A percentile compares a stretch with the other conserved stretches of the same genome.
Conservation (phyloP, 345 rosid genomes). For the Arabis hirsuta region DNA sequence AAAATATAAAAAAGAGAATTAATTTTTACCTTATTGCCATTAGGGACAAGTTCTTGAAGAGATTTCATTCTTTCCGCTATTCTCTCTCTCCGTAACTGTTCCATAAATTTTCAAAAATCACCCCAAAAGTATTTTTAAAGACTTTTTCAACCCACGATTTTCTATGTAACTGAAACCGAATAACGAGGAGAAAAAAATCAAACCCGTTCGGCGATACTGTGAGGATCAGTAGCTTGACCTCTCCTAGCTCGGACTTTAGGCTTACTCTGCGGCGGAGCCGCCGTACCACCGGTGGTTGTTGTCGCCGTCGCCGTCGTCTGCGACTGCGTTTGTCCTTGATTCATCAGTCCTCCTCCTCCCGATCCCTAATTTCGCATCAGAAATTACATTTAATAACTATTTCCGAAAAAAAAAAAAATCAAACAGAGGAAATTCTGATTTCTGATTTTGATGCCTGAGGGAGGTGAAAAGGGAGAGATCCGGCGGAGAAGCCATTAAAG, state of each 20-base stretch:
- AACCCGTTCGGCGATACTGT: slow-evolving; percentile 97
- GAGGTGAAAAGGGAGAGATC: slow-evolving; percentile 76
- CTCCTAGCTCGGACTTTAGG: slow-evolving; percentile 90
- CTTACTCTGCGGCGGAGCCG: slow-evolving; percentile 59
- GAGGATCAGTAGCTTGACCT: slow-evolving; percentile 99
- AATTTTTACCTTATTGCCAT: slow-evolving; percentile 81
- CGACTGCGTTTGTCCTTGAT: slow-evolving; percentile 51
- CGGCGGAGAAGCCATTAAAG: slow-evolving; percentile 62
- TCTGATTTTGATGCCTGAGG: slow-evolving; percentile 45
- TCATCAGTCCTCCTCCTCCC: slow-evolving; percentile 43
- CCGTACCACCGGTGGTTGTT: slow-evolving; percentile 39
- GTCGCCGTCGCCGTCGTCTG: slow-evolving; percentile 53
- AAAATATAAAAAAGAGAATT: not conserved
- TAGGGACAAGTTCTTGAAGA: slow-evolving; percentile 95
- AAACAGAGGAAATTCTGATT: not conserved
- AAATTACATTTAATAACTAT: not conserved
- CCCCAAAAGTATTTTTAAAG: not conserved
- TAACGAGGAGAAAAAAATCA: not conserved
- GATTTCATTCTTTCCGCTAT: slow-evolving; percentile 98
- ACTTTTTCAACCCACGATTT: not conserved
- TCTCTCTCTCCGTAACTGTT: slow-evolving; percentile 94
- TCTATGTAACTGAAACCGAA: slow-evolving; percentile 29
- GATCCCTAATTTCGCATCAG: slow-evolving; percentile 32
- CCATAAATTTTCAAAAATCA: slow-evolving; percentile 11
- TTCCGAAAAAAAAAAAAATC: not conserved